These are phyloP conservation scores for Microsporum audouinii DNA, from an alignment of 2,329 filamentous ascomycete genomes.

Conservation along the genomic window DNA sequence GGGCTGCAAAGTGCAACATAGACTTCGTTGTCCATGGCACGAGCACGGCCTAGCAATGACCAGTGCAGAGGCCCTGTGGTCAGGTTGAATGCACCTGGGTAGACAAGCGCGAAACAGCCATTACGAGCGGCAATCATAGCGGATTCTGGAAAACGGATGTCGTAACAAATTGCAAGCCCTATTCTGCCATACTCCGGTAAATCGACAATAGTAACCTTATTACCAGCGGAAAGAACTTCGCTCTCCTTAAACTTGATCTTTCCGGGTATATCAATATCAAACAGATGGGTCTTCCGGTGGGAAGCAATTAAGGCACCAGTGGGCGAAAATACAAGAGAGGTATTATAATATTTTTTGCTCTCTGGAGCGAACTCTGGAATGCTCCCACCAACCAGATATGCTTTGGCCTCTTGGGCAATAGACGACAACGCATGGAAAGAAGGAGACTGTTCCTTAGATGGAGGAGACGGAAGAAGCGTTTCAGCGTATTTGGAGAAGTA, in stretches of 20 bases:
- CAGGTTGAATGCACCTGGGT: slow-evolving; percentile 94
- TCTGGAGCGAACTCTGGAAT: slow-evolving; percentile 68
- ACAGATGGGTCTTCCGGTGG: slow-evolving; percentile 89
- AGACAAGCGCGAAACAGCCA: slow-evolving; percentile 78
- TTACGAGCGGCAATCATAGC: slow-evolving; percentile 77
- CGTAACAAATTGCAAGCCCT: slow-evolving; percentile 90
- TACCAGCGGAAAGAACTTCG: slow-evolving; percentile 75
- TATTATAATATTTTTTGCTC: slow-evolving; percentile 77
- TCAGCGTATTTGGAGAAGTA: slow-evolving; percentile 91
- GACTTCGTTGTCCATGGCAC: slow-evolving; percentile 87
- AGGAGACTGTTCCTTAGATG: slow-evolving; percentile 57
- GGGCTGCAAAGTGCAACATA: slow-evolving; percentile 91
- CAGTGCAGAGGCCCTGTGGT: slow-evolving; percentile 90
- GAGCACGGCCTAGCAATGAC: slow-evolving; percentile 66
- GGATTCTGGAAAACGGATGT: slow-evolving; percentile 90
- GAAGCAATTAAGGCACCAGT: slow-evolving; percentile 68
- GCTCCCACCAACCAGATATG: slow-evolving; percentile 80
- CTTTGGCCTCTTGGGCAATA: slow-evolving; percentile 65
- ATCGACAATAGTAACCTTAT: slow-evolving; percentile 74
- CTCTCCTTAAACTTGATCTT: slow-evolving; percentile 87
- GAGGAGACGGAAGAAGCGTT: slow-evolving; percentile 66
- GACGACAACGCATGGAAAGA: slow-evolving; percentile 73
- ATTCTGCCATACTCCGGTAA: slow-evolving; percentile 81
- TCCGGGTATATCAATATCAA: slow-evolving; percentile 94
- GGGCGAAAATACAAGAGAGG: slow-evolving; percentile 70